phyloP scores from a whole-genome alignment of 148 eudicot species.

The Vaccinium darrowii region DNA sequence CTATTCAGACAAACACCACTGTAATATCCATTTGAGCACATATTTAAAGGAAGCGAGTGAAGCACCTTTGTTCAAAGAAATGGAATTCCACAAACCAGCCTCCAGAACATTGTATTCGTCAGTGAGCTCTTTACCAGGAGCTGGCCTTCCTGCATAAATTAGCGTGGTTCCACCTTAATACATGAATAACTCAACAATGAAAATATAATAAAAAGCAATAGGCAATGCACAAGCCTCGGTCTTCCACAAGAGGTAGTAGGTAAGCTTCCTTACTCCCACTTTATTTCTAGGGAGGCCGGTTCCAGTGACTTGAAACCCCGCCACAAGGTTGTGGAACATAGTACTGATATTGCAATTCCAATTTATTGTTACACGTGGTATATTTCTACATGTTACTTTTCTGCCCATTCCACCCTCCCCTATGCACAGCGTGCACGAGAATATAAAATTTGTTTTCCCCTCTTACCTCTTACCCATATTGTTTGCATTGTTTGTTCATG shows the following conservation, averaged over 20 bases:
- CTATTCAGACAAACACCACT: slow-evolving; percentile 13
- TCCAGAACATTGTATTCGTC: slow-evolving; percentile 70
- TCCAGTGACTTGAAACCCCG: background rate
- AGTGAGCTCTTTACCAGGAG: slow-evolving; percentile 71
- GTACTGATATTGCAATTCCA: background rate
- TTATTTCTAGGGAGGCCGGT: background rate
- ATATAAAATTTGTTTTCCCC: background rate
- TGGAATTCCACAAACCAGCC: slow-evolving; percentile 70
- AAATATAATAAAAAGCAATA: background rate
- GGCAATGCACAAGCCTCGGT: background rate
- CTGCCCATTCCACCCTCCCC: background rate
- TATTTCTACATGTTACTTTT: background rate
- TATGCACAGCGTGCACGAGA: background rate
- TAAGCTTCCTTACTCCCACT: background rate
- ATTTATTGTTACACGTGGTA: background rate
- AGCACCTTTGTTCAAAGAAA: slow-evolving; percentile 65
- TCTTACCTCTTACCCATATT: background rate
- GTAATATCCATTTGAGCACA: background rate
- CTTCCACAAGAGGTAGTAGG: background rate
- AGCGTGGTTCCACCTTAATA: slow-evolving; percentile 13
- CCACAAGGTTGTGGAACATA: background rate
- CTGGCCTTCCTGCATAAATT: slow-evolving; percentile 61
- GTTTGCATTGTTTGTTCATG: background rate
- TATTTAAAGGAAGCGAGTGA: background rate
- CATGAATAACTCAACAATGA: background rate